Evolutionary conservation across 768 basidiomycete species (phyloP).

Genomic region (Coprinellus micaceus): DNA sequence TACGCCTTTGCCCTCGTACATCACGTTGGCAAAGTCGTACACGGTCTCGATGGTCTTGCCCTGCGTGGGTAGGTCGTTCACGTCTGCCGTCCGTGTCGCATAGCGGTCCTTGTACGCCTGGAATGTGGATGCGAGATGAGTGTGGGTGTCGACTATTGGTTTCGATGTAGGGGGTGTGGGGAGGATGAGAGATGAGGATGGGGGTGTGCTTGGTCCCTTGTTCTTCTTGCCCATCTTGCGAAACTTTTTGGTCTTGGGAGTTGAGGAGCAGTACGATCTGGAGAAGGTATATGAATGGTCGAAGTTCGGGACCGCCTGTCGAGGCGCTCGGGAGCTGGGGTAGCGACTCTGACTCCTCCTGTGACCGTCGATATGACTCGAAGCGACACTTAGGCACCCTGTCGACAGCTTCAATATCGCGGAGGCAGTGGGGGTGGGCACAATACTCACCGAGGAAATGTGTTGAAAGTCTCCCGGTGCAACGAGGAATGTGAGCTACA

Average conservation of each 20-base stretch:
- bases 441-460: too few relatives aligned
- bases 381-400: too few relatives aligned
- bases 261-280: background rate
- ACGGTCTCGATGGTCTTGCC: slow-evolving; percentile 38
- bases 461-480: too few relatives aligned
- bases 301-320: background rate
- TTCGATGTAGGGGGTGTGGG: slow-evolving; percentile 32
- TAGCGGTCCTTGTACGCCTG: slow-evolving; percentile 60
- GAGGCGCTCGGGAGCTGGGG: too few relatives aligned
- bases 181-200: slow-evolving; percentile 35
- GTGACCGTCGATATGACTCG: too few relatives aligned
- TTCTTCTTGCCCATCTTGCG: slow-evolving; percentile 38
- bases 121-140: slow-evolving; percentile 76
- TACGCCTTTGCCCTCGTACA: slow-evolving; percentile 57
- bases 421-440: too few relatives aligned
- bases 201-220: slow-evolving; percentile 34
- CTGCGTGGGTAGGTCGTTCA: background rate
- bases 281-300: background rate
- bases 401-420: too few relatives aligned
- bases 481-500: too few relatives aligned
- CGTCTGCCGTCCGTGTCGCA: slow-evolving; percentile 34
- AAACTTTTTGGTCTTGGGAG: background rate
- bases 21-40: slow-evolving; percentile 63
- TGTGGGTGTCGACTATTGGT: slow-evolving; percentile 78
- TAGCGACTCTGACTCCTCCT: too few relatives aligned